Evolutionary conservation across 805 yeast genomes (phyloP), one percentile per base, ranked within the genome.

Genomic region (Metschnikowia orientalis): DNA sequence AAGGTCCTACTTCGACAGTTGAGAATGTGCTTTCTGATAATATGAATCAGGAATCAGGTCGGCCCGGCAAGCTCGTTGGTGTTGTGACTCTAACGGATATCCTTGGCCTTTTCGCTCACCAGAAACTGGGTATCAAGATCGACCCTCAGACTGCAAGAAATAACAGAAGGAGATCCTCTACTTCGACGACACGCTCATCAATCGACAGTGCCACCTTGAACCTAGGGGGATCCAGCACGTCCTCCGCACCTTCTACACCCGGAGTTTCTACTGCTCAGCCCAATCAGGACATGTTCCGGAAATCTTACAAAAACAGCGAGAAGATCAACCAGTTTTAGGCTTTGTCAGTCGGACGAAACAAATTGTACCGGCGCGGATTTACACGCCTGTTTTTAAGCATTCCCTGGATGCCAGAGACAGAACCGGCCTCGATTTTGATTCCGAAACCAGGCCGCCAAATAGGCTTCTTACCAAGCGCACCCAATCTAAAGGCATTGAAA

Each of bases 51-150:
- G 42, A 38, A 22, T 31, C 47, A 31, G 79, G 81, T 26, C 66
- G 79, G 32, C 77, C 86, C 2, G 96, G 96, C 10, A 83, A 79
- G 52, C 69, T 90, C 41, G 76, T 86, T 34, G 97, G 97, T 24
- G 97, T 92, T 16, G 79, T 92, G 3, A 85, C 96, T 3, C 65
- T 92, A 47, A 90, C 97, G 1, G 98, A 90, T 58, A 81, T 90
- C 20, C 63, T 92, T 30, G 85, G 89, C 11, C 61, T 87, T 26
- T 71, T 90, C 42, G 95, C 95, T 6, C 72, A 79, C 47, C 75
- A 74, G 21, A 71, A 79, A 37, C 47, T 59, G 13, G 95, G 95
- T 3, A 74, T 74, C 50, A 66, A 64, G 35, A 79, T 86, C 15
- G 96, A 90, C 53, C 97, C 98, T 4, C 77, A 71, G 23, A 71